These are phyloP conservation scores for Calonectria leucothoes DNA, from an alignment of 2,329 filamentous ascomycete genomes.

Conservation along the genomic window DNA sequence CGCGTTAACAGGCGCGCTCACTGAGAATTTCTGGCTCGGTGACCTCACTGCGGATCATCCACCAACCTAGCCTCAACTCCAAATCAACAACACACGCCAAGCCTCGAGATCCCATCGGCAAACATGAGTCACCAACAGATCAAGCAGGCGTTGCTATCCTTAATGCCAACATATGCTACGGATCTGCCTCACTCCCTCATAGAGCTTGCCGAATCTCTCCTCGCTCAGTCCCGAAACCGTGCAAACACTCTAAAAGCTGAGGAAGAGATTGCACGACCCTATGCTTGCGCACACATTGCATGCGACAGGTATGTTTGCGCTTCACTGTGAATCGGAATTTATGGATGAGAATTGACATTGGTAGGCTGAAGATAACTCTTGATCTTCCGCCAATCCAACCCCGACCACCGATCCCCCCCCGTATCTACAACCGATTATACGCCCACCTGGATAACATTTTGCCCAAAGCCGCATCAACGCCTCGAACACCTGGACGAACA, in stretches of 20 bases:
- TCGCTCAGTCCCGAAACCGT: slow-evolving; percentile 83
- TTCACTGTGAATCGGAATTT: background rate
- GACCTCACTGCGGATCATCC: background rate
- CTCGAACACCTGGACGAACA: slow-evolving; percentile 42
- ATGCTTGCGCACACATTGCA: slow-evolving; percentile 89
- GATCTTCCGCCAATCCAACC: slow-evolving; percentile 82
- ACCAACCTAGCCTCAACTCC: background rate
- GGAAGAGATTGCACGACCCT: slow-evolving; percentile 87
- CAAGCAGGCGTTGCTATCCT: slow-evolving; percentile 77
- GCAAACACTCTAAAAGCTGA: slow-evolving; percentile 84
- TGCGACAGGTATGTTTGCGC: slow-evolving; percentile 75
- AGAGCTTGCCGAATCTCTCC: slow-evolving; percentile 77
- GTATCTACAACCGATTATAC: slow-evolving; percentile 87
- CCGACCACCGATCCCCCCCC: slow-evolving; percentile 81
- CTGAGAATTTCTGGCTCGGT: background rate
- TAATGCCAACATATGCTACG: slow-evolving; percentile 79
- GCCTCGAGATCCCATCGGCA: background rate
- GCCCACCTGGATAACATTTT: slow-evolving; percentile 82
- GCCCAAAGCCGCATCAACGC: slow-evolving; percentile 53
- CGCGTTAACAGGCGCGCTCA: slow-evolving; percentile 16
- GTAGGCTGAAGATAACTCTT: slow-evolving; percentile 78
- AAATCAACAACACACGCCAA: background rate
- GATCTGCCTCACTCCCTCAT: slow-evolving; percentile 76
- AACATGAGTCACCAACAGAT: slow-evolving; percentile 77
- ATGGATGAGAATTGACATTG: background rate